Base-by-base conservation (phyloP, 306 rosid genomes). In the Dalbergia cultrata region DNA sequence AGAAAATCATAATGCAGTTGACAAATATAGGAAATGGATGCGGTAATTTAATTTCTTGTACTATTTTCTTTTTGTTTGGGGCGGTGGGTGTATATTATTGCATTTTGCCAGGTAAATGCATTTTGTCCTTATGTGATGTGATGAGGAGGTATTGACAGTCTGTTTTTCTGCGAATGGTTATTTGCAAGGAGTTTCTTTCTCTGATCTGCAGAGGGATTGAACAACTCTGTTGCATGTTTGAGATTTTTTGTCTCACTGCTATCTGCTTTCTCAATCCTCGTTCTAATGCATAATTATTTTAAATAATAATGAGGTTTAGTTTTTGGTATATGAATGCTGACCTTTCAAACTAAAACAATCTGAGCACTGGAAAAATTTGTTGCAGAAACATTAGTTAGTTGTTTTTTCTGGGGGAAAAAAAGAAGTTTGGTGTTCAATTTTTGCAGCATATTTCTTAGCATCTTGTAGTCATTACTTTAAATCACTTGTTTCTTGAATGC, bases 391-490 rank as follows among this genome's bases (percentile, higher is more conserved):
- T 54, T 31, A 6, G 67, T 79, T 74, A 44, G 72, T 26, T 47
- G 35, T 44, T 49, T 47, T 47, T 14, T 47, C 11, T 47, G 6
- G 1, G 5, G 13, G 13, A 47, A 13, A 47, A 13, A 0, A 47
- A 10, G 13, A 13, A 47, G 13, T 5, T 47, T 63, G 67, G 44
- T 52, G 26, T 58, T 53, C 19, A 39, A 5, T 70, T 52, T 43
- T 67, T 76, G 66, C 18, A 61, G 45, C 65, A 18, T 68, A 64
- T 60, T 54, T 44, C 56, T 49, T 13, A 44, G 56, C 21, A 53
- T 80, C 22, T 50, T 67, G 67, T 63, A 66, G 65, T 37, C 75
- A 44, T 80, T 71, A 53, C 68, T 61, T 65, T 65, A 53, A 74
- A 57, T 76, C 37, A 57, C 66, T 45, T 21, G 8, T 65, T 66